Evolutionary conservation across 257 asterid genomes (phyloP), one percentile per base, ranked within the genome.

Genomic region (Petunia axillaris): DNA sequence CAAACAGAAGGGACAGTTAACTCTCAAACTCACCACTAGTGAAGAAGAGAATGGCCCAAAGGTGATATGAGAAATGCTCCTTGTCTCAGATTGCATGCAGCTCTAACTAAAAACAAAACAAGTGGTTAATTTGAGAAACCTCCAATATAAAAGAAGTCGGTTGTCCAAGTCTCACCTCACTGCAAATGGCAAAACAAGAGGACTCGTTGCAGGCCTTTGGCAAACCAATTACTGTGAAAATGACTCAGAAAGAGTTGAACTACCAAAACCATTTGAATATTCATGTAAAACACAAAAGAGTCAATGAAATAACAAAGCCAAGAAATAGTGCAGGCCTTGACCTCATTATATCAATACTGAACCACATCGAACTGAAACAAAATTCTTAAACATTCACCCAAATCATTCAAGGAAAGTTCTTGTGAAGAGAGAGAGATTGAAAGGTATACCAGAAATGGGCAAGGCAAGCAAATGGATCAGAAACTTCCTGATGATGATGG

Each of bases 381-480:
- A 10, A 35, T n/a, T 50, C 16, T 46, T 35, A 13, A 36, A 50
- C 62, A 73, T 35, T 73, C 62, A 73, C 36, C 46, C 35, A 73
- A 59, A 16, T 58, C 5, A 25, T 71, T 48, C 77, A 48, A 71
- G 60, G 41, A 11, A 71, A 48, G 8, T 46, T 38, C 25, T 38
- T 6, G 71, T 2, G n/a, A 64, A 64, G 44, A 48, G 62, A 77
- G 6, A 50, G 48, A 36, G 52, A 8, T 81, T 79, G 14, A 58
- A 76, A 54, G 63, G 50, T 39, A 25, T 16, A 67, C 10, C 80
- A 75, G 62, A 62, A 68, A 91, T 93, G 97, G 95, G 87, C 50
- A 90, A 88, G 85, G 97, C 95, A 83, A 83, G 92, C 84, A 89
- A 80, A 85, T 91, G 98, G 98, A 87, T 91, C 81, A 86, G 88